Evolutionary conservation across 23 red algal species (phyloP), one percentile per base, ranked within the genome.

Genomic region (Gracilariopsis chorda): DNA sequence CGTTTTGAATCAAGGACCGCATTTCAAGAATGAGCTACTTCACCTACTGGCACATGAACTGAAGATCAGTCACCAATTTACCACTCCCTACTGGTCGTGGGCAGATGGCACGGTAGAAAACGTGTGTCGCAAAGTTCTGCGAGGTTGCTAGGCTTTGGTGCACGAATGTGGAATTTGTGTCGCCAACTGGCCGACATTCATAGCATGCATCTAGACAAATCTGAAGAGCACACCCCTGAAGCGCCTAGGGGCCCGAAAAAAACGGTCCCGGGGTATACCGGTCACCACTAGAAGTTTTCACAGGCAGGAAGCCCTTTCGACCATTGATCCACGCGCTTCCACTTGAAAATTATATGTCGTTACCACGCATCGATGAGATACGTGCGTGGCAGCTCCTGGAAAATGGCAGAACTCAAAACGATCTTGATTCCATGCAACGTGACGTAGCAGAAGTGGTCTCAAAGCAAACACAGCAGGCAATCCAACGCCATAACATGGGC

Each of bases 11-110:
- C 46, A 51, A 52, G 46, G 67, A 5, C 45, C 67, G 5, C 67
- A 73, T 37, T 73, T 73, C 28, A 73, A 73, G 28, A 73, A 73
- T 42, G 6, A 73, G 36, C 67, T 73, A n/a, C n/a, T n/a, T n/a
- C n/a, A n/a, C n/a, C n/a, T n/a, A n/a, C n/a, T n/a, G n/a, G n/a
- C n/a, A n/a, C 67, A 8, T 73, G 67, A 37, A 37, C 20, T 73
- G 23, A 32, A 19, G 3, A 40, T 73, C 7, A 32, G 20, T 35
- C 28, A 73, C 67, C 67, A 73, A 32, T 73, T 73, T 40, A 35
- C 67, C 25, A 73, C 67, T 35, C 34, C 7, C 5, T 73, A 73
- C 36, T 35, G 10, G 25, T 40, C 67, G 10, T 73, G 67, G 67
- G 75, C 43, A 19, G 56, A 80, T 28, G 75, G 75, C 4, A 80